Evolutionary conservation across 2,329 filamentous ascomycete genomes (phyloP), one percentile per base, ranked within the genome.

Genomic region (Aspergillus piperis): DNA sequence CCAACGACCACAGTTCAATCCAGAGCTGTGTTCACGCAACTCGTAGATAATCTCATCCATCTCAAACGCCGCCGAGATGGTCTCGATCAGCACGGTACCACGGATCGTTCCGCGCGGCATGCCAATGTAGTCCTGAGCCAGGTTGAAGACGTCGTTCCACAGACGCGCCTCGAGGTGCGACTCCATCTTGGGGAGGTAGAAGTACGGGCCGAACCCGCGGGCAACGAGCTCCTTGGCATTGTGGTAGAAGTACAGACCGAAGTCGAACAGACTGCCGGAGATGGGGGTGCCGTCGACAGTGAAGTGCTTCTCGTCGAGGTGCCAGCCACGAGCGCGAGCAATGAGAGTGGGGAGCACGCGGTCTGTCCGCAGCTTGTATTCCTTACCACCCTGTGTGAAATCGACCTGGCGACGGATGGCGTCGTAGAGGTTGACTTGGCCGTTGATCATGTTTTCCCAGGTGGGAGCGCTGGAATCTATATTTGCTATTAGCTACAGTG

Each of bases 1-100:
- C 95, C 95, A 99, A 69, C 95, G 90, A 66, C 95, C 95, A 80
- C 95, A 98, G 87, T 99, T 99, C 73, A 99, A 87, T 51, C 95
- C 95, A 6, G 94, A 90, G 77, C 89, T 94, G 84, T 99, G 95
- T 75, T 98, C 94, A 62, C 95, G 90, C 68, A 99, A 89, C 83
- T 98, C 95, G 79, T 97, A 99, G 81, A 99, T 98, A 80, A 99
- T 98, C 87, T 99, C 95, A 72, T 99, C 95, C 95, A 99, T 99
- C 84, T 99, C 95, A 73, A 99, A 99, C 15, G 94, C 95, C 44
- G 95, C 95, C 47, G 94, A 86, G 77, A 99, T 98, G 59, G 95
- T 98, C 86, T 99, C 95, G 73, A 99, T 98, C 70, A 99, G 83
- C 41, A 98, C 94, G 3, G 95, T 99, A 64, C 86, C 95, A 70